Base-by-base conservation (phyloP, 108 stramenopile genomes). In the Cyclostephanos invisitatus region DNA sequence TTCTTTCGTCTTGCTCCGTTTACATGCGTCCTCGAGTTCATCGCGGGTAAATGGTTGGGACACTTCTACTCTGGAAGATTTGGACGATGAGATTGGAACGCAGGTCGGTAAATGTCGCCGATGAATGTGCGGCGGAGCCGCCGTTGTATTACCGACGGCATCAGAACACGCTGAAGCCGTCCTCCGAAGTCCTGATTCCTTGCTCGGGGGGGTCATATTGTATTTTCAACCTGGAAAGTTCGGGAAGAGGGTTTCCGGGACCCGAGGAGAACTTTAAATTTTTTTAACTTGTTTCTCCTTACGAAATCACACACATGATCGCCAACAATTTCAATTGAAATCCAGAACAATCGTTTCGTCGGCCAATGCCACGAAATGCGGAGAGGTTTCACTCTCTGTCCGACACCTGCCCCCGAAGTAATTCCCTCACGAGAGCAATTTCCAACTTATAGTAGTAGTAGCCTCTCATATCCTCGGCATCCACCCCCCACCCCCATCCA, bases 1-100 rank as follows among this genome's bases (percentile, higher is more conserved):
- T 8, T 80, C 68, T 27, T 74, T 69, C 20, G 75, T 46, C 40
- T 80, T 75, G 55, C 77, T 57, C 12, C 84, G 64, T 38, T 66
- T 35, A 64, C 67, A 68, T 8, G 72, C 81, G 53, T 80, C 72
- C 49, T 76, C 62, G 8, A 84, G 40, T 42, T 81, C 84, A 44
- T 55, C 7, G 8, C 77, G 80, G 22, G 84, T 84, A 48, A 84
- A 77, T 59, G 47, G 54, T 46, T 72, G 68, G 15, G 83, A 80
- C 40, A 59, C 69, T 53, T 49, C 55, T 58, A 56, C 46, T 25
- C 36, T 17, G 8, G 69, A 59, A 14, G 51, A 42, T 50, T 73
- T 73, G n/a, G 79, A 74, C 37, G 51, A 42, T 5, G 67, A 68
- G 22, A 42, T 54, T n/a, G 42, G 61, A 15, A 59, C 54, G 24